Evolutionary conservation across 2,329 filamentous ascomycete species (phyloP).

Genomic region (Venturia aucupariae): DNA sequence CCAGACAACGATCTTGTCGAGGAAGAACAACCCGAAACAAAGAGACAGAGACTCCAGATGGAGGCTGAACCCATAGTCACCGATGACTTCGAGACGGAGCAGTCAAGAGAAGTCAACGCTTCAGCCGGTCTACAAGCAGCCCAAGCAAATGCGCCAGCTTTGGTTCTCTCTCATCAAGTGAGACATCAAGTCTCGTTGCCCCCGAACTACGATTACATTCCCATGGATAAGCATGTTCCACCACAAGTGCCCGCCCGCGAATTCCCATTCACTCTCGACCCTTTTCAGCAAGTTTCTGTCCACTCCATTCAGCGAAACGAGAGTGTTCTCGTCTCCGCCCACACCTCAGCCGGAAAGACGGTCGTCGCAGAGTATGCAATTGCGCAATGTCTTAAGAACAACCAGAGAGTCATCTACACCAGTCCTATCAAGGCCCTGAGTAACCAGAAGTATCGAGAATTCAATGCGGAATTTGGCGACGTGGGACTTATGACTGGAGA

Average conservation of each 20-base stretch:
- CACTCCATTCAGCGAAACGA: conserved; percentile 92
- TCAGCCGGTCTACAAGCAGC: conserved; percentile 56
- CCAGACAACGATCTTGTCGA: conserved; percentile 26
- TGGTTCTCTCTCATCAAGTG: conserved; percentile 92
- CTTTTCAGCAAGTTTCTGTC: conserved; percentile 92
- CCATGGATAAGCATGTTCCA: conserved; percentile 90
- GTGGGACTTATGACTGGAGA: conserved; percentile 98
- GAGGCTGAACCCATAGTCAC: conserved; percentile 75
- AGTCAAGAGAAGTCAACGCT: conserved; percentile 80
- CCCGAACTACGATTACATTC: conserved; percentile 86
- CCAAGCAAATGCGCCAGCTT: conserved; percentile 55
- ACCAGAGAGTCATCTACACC: conserved; percentile 97
- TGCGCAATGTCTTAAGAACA: conserved; percentile 91
- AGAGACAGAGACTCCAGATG: conserved; percentile 52
- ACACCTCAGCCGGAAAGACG: conserved; percentile 96
- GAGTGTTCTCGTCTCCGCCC: conserved; percentile 91
- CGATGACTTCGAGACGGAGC: conserved; percentile 89
- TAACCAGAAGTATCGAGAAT: conserved; percentile 98
- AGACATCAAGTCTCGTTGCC: conserved; percentile 95
- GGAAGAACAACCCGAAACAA: conserved; percentile 39
- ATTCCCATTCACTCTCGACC: conserved; percentile 88
- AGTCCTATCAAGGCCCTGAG: conserved; percentile 98
- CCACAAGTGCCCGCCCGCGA: conserved; percentile 74
- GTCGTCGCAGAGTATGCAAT: conserved; percentile 98
- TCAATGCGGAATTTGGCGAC: conserved; percentile 89